Conservation (phyloP, 2,329 filamentous ascomycete species). For the Talaromyces sp. region DNA sequence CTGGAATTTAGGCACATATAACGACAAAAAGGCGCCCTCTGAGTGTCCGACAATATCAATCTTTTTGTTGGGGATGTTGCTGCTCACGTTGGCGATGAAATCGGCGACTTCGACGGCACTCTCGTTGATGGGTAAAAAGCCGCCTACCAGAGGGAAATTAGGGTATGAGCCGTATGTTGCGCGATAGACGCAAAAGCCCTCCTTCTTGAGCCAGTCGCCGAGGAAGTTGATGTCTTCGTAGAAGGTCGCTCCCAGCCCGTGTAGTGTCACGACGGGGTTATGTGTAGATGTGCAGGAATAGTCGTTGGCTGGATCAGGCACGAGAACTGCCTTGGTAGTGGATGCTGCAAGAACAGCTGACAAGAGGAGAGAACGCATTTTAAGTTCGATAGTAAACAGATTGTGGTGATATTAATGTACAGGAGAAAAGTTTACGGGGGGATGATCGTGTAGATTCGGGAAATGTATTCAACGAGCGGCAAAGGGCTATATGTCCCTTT, state of each 20-base stretch:
- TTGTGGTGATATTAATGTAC: neutral
- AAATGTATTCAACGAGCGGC: neutral
- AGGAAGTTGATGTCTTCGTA: constrained; percentile 34
- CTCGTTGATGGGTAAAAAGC: constrained; percentile 31
- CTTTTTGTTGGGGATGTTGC: constrained; percentile 29
- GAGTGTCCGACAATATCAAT: constrained; percentile 41
- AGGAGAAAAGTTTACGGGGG: neutral
- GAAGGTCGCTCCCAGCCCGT: constrained; percentile 33
- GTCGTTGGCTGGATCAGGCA: constrained; percentile 21
- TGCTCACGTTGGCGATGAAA: constrained; percentile 36
- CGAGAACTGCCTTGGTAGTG: constrained; percentile 6
- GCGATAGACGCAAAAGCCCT: constrained; percentile 40
- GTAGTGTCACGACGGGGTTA: constrained; percentile 32
- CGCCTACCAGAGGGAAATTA: constrained; percentile 33
- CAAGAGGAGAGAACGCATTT: neutral
- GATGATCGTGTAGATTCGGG: neutral
- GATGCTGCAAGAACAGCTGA: neutral
- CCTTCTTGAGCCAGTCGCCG: constrained; percentile 29
- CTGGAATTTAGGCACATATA: constrained; percentile 37
- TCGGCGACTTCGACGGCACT: constrained; percentile 35
- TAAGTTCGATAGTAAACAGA: neutral
- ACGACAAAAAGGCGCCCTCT: constrained; percentile 37
- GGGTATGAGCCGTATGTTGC: constrained; percentile 37
- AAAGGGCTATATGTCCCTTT: neutral
- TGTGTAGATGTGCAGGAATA: constrained; percentile 25